These are phyloP conservation scores for Ensete ventricosum DNA, from an alignment of 176 grass and related monocot species.

Conservation along the genomic window DNA sequence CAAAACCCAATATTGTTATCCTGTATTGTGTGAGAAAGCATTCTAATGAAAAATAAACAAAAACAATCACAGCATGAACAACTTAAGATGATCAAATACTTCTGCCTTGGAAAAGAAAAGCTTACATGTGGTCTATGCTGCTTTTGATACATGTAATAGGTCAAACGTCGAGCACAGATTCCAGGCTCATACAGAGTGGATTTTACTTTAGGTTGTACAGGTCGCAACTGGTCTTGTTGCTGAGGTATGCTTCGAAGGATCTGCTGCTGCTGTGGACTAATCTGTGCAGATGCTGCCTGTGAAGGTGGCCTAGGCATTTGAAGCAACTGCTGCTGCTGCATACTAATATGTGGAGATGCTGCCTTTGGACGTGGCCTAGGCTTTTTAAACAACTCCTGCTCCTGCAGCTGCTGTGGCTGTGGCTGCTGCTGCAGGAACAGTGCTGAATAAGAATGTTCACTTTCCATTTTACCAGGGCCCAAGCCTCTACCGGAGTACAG, in stretches of 20 bases:
- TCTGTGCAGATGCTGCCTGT: slow-evolving; percentile 17
- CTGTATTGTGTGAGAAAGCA: not conserved
- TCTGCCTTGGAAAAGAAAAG: not conserved
- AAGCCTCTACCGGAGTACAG: slow-evolving; percentile 8
- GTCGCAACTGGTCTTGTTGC: slow-evolving; percentile 21
- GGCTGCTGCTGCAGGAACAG: slow-evolving; percentile 26
- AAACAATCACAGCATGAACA: not conserved
- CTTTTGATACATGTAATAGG: slow-evolving; percentile 34
- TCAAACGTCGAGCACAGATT: slow-evolving; percentile 27
- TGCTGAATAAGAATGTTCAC: slow-evolving; percentile 23
- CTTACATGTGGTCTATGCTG: slow-evolving; percentile 33
- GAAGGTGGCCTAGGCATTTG: slow-evolving; percentile 13
- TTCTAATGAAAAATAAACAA: not conserved
- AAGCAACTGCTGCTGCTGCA: slow-evolving; percentile 27
- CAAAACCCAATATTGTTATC: slow-evolving; percentile 35
- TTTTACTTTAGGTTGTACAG: slow-evolving; percentile 21
- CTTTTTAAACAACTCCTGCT: slow-evolving; percentile 19
- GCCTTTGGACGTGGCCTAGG: slow-evolving; percentile 9
- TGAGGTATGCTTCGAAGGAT: slow-evolving; percentile 19
- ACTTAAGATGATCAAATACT: not conserved
- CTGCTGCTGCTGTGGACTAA: slow-evolving; percentile 24
- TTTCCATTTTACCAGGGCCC: slow-evolving; percentile 26
- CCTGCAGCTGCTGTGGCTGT: not conserved
- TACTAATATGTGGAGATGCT: slow-evolving; percentile 14
- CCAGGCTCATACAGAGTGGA: slow-evolving; percentile 26